These are phyloP conservation scores for Scedosporium aurantiacum DNA, from an alignment of 2,329 filamentous ascomycete species.

Conservation along the genomic window DNA sequence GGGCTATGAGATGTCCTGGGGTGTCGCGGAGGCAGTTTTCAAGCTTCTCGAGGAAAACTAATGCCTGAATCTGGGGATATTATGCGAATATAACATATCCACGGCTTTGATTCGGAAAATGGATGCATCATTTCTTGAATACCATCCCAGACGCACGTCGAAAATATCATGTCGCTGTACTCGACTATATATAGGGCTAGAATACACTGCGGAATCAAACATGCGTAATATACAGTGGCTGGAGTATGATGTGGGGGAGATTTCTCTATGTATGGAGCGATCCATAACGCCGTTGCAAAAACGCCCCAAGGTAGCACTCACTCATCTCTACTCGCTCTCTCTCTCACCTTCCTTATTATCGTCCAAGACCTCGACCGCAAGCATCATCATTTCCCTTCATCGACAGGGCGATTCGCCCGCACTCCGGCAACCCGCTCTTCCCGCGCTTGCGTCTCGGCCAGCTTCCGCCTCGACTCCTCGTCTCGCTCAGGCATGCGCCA, in stretches of 20 bases:
- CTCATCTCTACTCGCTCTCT: conserved; percentile 1
- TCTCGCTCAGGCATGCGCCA: conserved; percentile 52
- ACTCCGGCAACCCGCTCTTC: conserved; percentile 47
- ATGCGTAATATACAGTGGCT: conserved; percentile 2
- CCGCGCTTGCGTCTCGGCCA: conserved; percentile 38
- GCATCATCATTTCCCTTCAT: conserved; percentile 2
- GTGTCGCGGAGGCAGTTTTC: conserved; percentile 40
- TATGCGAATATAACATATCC: background rate
- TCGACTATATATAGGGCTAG: background rate
- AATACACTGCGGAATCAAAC: background rate
- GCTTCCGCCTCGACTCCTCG: conserved; percentile 34
- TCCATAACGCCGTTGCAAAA: conserved; percentile 2
- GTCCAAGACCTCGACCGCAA: background rate
- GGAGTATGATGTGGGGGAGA: conserved; percentile 3
- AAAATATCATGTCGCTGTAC: background rate
- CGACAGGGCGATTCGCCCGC: conserved; percentile 18
- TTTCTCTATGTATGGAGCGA: background rate
- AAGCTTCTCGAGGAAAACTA: conserved; percentile 20
- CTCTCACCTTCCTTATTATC: background rate
- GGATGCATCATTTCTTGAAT: no score
- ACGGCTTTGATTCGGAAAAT: background rate
- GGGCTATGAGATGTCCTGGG: conserved; percentile 52
- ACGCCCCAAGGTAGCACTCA: background rate
- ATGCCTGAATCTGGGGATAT: background rate
- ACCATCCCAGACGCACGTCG: no score